These are phyloP conservation scores for Pilobolus umbonatus DNA, from an alignment of 192 early-diverging fungal genomes.

Conservation along the genomic window DNA sequence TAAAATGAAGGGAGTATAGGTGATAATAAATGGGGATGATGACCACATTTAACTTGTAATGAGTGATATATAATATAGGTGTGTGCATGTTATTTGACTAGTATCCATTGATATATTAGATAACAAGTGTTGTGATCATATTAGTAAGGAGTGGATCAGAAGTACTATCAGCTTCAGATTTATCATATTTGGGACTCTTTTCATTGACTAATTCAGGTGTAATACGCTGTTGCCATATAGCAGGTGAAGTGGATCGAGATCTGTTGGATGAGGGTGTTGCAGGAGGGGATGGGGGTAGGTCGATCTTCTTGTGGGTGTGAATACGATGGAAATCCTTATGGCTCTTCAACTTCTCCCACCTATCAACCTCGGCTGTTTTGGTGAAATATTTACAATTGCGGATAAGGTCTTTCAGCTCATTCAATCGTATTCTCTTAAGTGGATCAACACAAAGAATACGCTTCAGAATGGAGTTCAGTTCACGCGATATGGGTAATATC, in stretches of 20 bases:
- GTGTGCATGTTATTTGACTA: not conserved
- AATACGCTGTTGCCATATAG: slow-evolving; percentile 14
- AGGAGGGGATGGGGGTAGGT: slow-evolving; percentile 16
- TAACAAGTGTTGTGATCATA: slow-evolving; percentile 4
- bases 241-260: slow-evolving; percentile 15
- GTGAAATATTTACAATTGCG: slow-evolving; percentile 41
- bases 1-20: not conserved
- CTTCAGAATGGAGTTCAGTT: slow-evolving; percentile 64
- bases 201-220: not conserved
- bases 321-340: not conserved
- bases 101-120: not conserved
- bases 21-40: not conserved
- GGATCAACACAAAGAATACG: slow-evolving; percentile 71
- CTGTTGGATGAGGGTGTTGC: slow-evolving; percentile 8
- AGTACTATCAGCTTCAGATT: not conserved
- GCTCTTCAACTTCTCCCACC: not conserved
- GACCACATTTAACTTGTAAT: too few relatives aligned
- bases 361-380: slow-evolving; percentile 9
- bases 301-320: not conserved
- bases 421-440: slow-evolving; percentile 42
- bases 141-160: slow-evolving; percentile 6
- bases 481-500: slow-evolving; percentile 63
- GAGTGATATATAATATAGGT: not conserved
- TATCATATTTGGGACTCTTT: too few relatives aligned
- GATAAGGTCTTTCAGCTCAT: slow-evolving; percentile 38